Base-by-base conservation (phyloP, 805 yeast genomes). In the Metschnikowia santaceciliae region DNA sequence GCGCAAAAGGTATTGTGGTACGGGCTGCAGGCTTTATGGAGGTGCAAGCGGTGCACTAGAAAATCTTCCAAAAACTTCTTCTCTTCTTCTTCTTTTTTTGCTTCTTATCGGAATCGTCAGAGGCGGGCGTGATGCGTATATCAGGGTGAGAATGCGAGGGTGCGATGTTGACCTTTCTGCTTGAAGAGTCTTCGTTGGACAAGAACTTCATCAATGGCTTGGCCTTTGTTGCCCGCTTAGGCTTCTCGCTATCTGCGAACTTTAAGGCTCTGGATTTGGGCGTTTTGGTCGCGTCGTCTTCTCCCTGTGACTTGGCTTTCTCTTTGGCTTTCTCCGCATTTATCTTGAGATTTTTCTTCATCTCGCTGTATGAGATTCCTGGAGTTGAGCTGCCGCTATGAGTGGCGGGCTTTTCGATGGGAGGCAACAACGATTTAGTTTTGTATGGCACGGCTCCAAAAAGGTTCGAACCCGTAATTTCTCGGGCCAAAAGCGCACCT, bases 131-230 rank as follows among this genome's bases (percentile, higher is more conserved):
- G 35, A 50, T 40, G 23, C 51, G 50, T 33, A 70, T 59, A 47
- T 69, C 75, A 3, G 77, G 78, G 48, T 72, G 75, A 14, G 76
- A 71, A 51, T 67, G 68, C 17, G 63, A 54, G 1, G 76, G 75
- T 55, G 66, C 71, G 39, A 74, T 55, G 15, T 54, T 52, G 7
- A 71, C 70, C 19, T 20, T 23, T 30, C 53, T 47, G 30, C 44
- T 45, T 5, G 51, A 47, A 33, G 60, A 62, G 19, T 66, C 68
- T 32, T 72, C 77, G 54, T 72, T 67, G 13, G 77, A 72, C 49
- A 72, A 62, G n/a, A 69, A 70, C 55, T 74, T 73, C 52, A 54
- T 62, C 49, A 60, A 54, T 47, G 52, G 55, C 38, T 54, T 57
- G 15, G 52, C 41, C n/a, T 57, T 57, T 32, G 47, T 45, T 34